phyloP scores from a whole-genome alignment of 2,329 filamentous ascomycete species.

The Talaromyces pinophilus region DNA sequence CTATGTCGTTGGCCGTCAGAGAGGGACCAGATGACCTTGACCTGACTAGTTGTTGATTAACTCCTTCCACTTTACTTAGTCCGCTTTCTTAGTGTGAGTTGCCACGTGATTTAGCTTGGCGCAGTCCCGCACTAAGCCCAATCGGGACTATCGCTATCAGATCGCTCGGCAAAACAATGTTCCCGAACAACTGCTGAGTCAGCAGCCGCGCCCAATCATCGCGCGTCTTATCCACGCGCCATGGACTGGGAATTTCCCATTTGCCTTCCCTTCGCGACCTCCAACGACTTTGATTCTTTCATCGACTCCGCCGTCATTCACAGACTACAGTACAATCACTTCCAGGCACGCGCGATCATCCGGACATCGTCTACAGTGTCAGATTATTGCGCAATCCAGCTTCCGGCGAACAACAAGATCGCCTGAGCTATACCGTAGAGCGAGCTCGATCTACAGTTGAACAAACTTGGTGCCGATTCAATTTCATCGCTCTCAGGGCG shows the following conservation, averaged over 20 bases:
- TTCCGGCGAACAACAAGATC: neutral
- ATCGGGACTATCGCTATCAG: conserved; percentile 1
- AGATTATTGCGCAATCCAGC: neutral
- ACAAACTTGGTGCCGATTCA: conserved; percentile 11
- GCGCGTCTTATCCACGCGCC: conserved; percentile 33
- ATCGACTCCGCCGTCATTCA: conserved; percentile 1
- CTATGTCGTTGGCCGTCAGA: neutral
- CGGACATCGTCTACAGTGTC: neutral
- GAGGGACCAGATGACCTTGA: conserved; percentile 7
- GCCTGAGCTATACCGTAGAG: neutral
- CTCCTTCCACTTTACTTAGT: neutral
- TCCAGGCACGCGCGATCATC: neutral
- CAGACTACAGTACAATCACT: neutral
- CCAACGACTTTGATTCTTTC: conserved; percentile 7
- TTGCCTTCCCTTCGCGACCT: conserved; percentile 29
- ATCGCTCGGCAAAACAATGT: conserved; percentile 17
- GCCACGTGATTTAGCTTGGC: conserved; percentile 17
- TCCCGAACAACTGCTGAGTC: conserved; percentile 30
- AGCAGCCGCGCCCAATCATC: conserved; percentile 38
- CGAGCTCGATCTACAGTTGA: conserved; percentile 18
- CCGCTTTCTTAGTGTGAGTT: neutral
- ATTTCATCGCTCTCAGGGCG: conserved; percentile 8
- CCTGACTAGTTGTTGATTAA: conserved; percentile 8
- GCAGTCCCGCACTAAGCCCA: neutral
- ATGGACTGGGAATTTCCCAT: conserved; percentile 31